Evolutionary conservation across 805 yeast species (phyloP), one percentile per base, ranked within the genome.

Genomic region (Peterozyma xylosa): DNA sequence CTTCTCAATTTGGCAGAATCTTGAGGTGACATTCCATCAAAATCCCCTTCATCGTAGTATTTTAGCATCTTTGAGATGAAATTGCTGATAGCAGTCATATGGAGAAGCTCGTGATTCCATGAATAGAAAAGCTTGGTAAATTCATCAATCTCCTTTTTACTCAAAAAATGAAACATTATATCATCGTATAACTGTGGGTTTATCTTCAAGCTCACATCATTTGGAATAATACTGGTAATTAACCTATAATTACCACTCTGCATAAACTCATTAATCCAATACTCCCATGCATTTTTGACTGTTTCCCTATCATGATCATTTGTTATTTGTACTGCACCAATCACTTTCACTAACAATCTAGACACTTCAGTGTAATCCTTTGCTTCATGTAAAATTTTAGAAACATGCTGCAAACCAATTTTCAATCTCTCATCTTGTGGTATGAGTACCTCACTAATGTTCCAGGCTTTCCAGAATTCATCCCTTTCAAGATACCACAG

Each of bases 391-490:
- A 7, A 21, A 7, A 21, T 21, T 7, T 21, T 21, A 21, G 27
- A 21, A 1, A 78, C 51, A 58, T 79, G 79, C 38, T 70, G 68
- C 6, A 78, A 53, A 2, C 96, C 97, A 33, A 78, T 68, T 5
- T 17, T 21, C 10, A 82, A 58, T 41, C 91, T 61, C 47, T 77
- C 76, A 3, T 56, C 47, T 10, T 70, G 67, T 9, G 68, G 60
- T 1, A 82, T 65, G 49, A 86, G 64, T 50, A 73, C 74, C 40
- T 70, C 76, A 46, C 93, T 75, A 55, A 87, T 78, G 35, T 72
- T 70, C 95, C 96, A 91, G 0, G 97, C 97, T 37, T 80, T 80
- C 14, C 68, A 62, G 53, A 62, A 86, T 42, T 67, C 60, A 2
- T 71, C 70, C 34, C 67, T 73, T 1, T 77, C 77, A 3, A 78